Base-by-base conservation (phyloP, 2,329 filamentous ascomycete genomes). In the Alternaria sp. region DNA sequence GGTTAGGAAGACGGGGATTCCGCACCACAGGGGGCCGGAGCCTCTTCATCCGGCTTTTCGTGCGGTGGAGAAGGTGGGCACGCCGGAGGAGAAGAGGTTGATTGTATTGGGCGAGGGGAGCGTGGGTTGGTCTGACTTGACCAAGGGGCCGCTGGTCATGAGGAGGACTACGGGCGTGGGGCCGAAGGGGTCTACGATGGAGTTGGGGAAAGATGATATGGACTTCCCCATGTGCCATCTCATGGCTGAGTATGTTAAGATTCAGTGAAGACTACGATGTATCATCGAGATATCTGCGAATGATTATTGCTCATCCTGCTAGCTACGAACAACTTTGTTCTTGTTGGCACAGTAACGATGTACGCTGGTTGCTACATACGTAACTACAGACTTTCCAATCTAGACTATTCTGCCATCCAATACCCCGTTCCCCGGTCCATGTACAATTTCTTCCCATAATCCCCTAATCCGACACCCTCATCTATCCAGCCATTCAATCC, bases 1-100 rank as follows among this genome's bases (percentile, higher is more conserved):
- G n/a, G 59, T 70, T 1, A 62, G 64, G 56, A 67, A 64, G 23
- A 57, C 64, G 40, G 46, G 61, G 5, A 36, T 55, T 23, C 12
- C 15, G 5, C 28, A 51, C 28, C 25, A 52, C 11, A 4, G 17
- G 19, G 3, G 4, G 19, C n/a, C 6, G 40, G 19, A 12, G 36
- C 19, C 26, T 19, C 12, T 28, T 7, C 19, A n/a, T 17, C 12
- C 8, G 5, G 8, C 11, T 11, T 36, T 57, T 13, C n/a, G 56
- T 7, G 26, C 19, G 9, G 25, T 30, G 4, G 36, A 40, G 9
- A 40, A 40, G n/a, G 36, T 2, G 3, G 15, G n/a, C 4, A 3
- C 3, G 9, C 8, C 1, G 3, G 52, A 62, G 30, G 64, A 60
- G 12, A 23, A 21, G 32, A 17, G 12, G 5, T 45, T 61, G 28